A percentile compares a stretch with the other conserved stretches of the same genome.
Evolutionary conservation across 176 grass and related monocot genomes (phyloP).

Genomic region (Pontederia crassipes): DNA sequence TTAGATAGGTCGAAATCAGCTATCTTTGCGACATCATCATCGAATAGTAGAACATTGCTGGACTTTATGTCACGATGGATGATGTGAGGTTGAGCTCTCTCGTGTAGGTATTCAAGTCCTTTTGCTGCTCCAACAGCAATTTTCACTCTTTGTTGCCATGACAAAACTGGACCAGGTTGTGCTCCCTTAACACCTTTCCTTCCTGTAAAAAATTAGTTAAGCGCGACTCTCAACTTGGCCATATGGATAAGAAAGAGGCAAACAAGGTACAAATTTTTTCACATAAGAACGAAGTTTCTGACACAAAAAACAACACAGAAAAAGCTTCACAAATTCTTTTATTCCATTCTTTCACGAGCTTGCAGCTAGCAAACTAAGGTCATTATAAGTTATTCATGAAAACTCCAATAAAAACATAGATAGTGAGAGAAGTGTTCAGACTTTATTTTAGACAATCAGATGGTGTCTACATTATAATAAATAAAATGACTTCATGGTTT

Average conservation of each 20-base stretch:
- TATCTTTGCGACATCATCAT: slow-evolving; percentile 68
- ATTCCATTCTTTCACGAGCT: too few species aligned
- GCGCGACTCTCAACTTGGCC: neutral
- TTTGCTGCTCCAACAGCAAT: slow-evolving; percentile 76
- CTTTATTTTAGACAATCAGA: too few species aligned
- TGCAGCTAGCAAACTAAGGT: too few species aligned
- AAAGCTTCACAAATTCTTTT: too few species aligned
- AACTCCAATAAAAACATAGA: too few species aligned
- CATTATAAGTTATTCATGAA: too few species aligned
- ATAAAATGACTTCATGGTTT: too few species aligned
- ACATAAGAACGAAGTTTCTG: neutral
- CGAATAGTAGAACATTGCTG: slow-evolving; percentile 79
- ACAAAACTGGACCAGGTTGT: slow-evolving; percentile 66
- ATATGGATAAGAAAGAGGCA: neutral
- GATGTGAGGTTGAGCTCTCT: slow-evolving; percentile 70
- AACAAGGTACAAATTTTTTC: neutral
- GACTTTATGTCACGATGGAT: slow-evolving; percentile 81
- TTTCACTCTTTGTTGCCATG: slow-evolving; percentile 64
- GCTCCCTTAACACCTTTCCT: slow-evolving; percentile 81
- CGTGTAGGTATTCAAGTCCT: slow-evolving; percentile 75
- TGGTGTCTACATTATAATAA: too few species aligned
- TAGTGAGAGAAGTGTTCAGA: too few species aligned
- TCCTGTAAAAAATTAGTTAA: slow-evolving; percentile 26
- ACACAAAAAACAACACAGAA: too few species aligned
- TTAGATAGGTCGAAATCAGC: slow-evolving; percentile 79